phyloP scores from a whole-genome alignment of 768 basidiomycete genomes.

The Podaxis pistillaris region DNA sequence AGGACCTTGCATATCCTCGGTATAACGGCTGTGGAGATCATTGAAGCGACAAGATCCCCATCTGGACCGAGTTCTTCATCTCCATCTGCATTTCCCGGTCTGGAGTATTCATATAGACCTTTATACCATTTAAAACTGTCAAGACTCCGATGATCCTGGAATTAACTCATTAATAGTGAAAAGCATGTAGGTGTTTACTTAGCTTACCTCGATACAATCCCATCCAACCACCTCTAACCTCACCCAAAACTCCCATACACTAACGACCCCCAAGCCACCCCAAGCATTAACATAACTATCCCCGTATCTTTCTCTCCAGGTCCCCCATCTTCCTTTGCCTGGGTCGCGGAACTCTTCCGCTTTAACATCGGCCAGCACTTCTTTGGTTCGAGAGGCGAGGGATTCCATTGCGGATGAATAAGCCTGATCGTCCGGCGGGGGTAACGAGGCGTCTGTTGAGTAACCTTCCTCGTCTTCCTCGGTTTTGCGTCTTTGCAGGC shows the following conservation, averaged over 20 bases:
- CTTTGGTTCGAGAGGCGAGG: slow-evolving; percentile 48
- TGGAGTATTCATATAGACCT: slow-evolving; percentile 75
- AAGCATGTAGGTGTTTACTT: neutral
- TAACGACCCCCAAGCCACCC: slow-evolving; percentile 86
- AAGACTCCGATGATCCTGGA: slow-evolving; percentile 51
- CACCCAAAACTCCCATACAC: slow-evolving; percentile 96
- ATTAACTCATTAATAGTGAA: neutral
- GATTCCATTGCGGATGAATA: slow-evolving; percentile 61
- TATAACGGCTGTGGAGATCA: slow-evolving; percentile 81
- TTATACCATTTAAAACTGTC: slow-evolving; percentile 86
- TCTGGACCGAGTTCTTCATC: slow-evolving; percentile 68
- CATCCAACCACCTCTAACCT: slow-evolving; percentile 83
- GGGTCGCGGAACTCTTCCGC: slow-evolving; percentile 87
- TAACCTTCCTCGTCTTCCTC: slow-evolving; percentile 70
- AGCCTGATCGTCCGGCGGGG: slow-evolving; percentile 64
- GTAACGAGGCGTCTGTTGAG: slow-evolving; percentile 80
- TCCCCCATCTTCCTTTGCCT: slow-evolving; percentile 56
- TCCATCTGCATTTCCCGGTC: slow-evolving; percentile 38
- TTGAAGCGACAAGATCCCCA: slow-evolving; percentile 83
- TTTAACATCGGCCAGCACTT: slow-evolving; percentile 75
- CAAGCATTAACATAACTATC: slow-evolving; percentile 89
- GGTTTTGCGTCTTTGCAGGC: slow-evolving; percentile 29
- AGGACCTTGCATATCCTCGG: slow-evolving; percentile 73
- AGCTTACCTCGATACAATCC: slow-evolving; percentile 78
- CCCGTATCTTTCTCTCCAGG: slow-evolving; percentile 72